phyloP scores from a whole-genome alignment of 2,329 filamentous ascomycete genomes.

The Aschersonia sp. region DNA sequence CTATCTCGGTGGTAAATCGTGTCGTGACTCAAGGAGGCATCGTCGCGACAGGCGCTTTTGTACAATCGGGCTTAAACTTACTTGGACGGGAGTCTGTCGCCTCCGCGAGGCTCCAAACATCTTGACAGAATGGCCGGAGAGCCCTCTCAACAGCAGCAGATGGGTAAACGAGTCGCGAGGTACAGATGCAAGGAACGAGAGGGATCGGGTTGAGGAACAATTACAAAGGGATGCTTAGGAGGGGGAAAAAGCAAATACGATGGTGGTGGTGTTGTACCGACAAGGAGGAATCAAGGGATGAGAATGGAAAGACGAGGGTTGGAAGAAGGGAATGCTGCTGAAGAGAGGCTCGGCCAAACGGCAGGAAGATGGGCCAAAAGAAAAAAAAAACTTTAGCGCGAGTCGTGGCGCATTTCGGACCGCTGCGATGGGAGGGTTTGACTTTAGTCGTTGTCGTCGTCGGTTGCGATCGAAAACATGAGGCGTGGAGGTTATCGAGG shows the following conservation, averaged over 20 bases:
- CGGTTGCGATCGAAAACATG: background rate
- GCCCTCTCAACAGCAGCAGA: slow-evolving; percentile 7
- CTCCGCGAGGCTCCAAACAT: slow-evolving; percentile 39
- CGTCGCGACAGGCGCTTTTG: background rate
- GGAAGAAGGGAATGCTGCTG: slow-evolving; percentile 4
- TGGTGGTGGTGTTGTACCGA: background rate
- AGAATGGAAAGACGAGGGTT: background rate
- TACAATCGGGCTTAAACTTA: slow-evolving; percentile 17
- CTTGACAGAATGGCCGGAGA: slow-evolving; percentile 4
- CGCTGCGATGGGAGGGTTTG: background rate
- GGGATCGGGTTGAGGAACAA: background rate
- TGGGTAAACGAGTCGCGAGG: slow-evolving; percentile 4
- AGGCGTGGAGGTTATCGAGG: background rate
- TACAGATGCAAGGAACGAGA: background rate
- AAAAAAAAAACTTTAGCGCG: slow-evolving; percentile 1
- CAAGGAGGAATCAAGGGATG: background rate
- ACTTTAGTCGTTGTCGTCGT: background rate
- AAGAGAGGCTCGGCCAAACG: slow-evolving; percentile 5
- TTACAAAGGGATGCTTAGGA: background rate
- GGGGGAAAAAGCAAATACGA: background rate
- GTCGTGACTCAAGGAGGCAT: too few relatives aligned
- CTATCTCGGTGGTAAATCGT: too few relatives aligned
- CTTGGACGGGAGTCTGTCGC: slow-evolving; percentile 31
- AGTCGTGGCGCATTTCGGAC: slow-evolving; percentile 4
- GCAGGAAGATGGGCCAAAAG: background rate